Base-by-base conservation (phyloP, 139 green algal species). In the Chlorella sp. region DNA sequence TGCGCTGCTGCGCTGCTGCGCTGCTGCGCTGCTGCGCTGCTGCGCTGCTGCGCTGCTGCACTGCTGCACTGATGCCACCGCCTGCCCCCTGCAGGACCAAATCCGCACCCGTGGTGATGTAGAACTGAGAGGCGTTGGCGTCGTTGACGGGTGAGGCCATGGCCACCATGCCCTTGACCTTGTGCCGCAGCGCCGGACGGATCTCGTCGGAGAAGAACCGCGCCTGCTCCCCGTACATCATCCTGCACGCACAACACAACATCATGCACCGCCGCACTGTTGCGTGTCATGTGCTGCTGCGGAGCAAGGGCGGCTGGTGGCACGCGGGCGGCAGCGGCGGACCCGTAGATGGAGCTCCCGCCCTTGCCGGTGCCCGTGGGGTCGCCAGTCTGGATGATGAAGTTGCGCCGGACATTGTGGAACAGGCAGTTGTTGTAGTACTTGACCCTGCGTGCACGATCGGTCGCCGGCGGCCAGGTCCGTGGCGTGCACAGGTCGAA, bases 201-300 rank as follows among this genome's bases (percentile, higher is more conserved):
- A 98, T 93, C 77, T 99, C 95, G 74, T 98, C 92, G 30, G 95
- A 86, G 77, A 99, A 99, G 78, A 95, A 97, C 1, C 93, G 82
- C 0, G 87, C 90, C 77, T 97, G 89, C 1, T 92, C 82, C 14
- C 87, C 89, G 78, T 93, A 91, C 78, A 95, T 81, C 14, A 92
- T 70, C 49, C 89, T 97, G 79, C 31, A 68, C 22, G 31, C 3
- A 35, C 34, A 55, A n/a, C n/a, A n/a, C n/a, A n/a, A n/a, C n/a
- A n/a, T n/a, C n/a, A n/a, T n/a, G n/a, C n/a, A n/a, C n/a, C n/a
- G n/a, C n/a, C n/a, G n/a, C n/a, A n/a, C n/a, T n/a, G n/a, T n/a
- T n/a, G n/a, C n/a, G n/a, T n/a, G n/a, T n/a, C n/a, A n/a, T n/a
- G n/a, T n/a, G n/a, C n/a, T n/a, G n/a, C n/a, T n/a, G n/a, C n/a